Base-by-base conservation (phyloP, 2,329 filamentous ascomycete genomes). In the Penicillium sp. region DNA sequence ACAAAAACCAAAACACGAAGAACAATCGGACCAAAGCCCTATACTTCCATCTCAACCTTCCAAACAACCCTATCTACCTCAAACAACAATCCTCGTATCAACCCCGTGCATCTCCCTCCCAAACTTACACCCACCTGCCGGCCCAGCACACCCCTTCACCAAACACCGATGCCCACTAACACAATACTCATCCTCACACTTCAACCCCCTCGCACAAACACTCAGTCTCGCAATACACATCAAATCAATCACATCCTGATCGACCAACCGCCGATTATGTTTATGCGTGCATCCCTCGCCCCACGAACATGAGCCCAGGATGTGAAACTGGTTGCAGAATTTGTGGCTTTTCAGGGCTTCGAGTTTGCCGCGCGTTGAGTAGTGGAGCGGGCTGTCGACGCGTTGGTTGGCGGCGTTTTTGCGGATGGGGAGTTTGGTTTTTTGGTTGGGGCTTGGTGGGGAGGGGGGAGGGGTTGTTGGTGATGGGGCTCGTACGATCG, bases 281-380 rank as follows among this genome's bases (percentile, higher is more conserved):
- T 65, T 59, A 42, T 77, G 68, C 2, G 44, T 56, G 45, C 78
- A 79, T 0, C 53, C 35, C 17, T 58, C 30, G 12, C 54, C 60
- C 40, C 62, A 70, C 4, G 58, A 24, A 50, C 72, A 73, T 2
- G 33, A 53, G 0, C 70, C 72, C 15, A 74, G 54, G 3, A 79
- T 68, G 53, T 77, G 73, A 42, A 68, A 76, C 10, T 55, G 65
- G 55, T 78, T 78, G 67, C 77, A 79, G 19, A 76, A 64, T 40
- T 73, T 78, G 7, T 59, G 64, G 22, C 53, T 42, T 53, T 73
- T 78, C 38, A 78, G 56, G 4, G 35, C 54, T 5, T 64, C 57
- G 22, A 74, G 63, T 12, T 70, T 65, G 3, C 58, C 40, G 30
- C 61, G 62, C 5, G 59, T 53, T 2, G 64, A 68, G 28, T 58